Evolutionary conservation across 805 yeast species (phyloP).

Genomic region (Maudiozyma pseudohumilis): DNA sequence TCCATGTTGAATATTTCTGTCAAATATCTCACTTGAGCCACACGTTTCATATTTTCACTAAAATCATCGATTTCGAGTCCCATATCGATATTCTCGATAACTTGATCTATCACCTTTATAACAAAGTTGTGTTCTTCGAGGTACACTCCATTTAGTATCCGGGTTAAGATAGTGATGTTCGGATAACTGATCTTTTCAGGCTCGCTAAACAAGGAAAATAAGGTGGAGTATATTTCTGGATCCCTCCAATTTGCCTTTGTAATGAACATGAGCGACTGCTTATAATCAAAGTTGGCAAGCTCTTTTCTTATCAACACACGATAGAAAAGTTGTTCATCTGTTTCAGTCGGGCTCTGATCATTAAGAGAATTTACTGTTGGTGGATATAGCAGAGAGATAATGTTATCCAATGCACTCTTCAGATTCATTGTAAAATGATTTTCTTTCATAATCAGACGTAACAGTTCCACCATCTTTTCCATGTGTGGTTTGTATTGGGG

Average conservation of each 20-base stretch:
- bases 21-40: conserved; percentile 52
- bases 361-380: conserved; percentile 35
- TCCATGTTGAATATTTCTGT: conserved; percentile 44
- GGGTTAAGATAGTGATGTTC: conserved; percentile 41
- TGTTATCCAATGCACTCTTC: conserved; percentile 47
- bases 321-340: conserved; percentile 41
- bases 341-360: conserved; percentile 16
- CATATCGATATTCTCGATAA: conserved; percentile 51
- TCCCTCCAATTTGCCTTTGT: conserved; percentile 40
- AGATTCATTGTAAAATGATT: conserved; percentile 43
- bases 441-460: conserved; percentile 42
- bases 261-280: conserved; percentile 31
- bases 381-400: conserved; percentile 47
- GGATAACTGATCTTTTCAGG: conserved; percentile 57
- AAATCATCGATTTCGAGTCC: conserved; percentile 61
- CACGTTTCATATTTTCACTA: conserved; percentile 46
- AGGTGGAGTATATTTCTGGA: conserved; percentile 26
- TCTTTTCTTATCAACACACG: conserved; percentile 43
- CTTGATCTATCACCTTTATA: conserved; percentile 44
- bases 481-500: conserved; percentile 50
- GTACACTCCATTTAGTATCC: conserved; percentile 32
- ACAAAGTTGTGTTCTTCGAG: conserved; percentile 33
- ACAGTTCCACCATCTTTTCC: conserved; percentile 49
- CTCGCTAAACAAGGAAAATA: conserved; percentile 38
- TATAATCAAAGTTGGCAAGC: conserved; percentile 31